phyloP scores from a whole-genome alignment of 2,329 filamentous ascomycete genomes.

The Phyllosticta citriasiana region DNA sequence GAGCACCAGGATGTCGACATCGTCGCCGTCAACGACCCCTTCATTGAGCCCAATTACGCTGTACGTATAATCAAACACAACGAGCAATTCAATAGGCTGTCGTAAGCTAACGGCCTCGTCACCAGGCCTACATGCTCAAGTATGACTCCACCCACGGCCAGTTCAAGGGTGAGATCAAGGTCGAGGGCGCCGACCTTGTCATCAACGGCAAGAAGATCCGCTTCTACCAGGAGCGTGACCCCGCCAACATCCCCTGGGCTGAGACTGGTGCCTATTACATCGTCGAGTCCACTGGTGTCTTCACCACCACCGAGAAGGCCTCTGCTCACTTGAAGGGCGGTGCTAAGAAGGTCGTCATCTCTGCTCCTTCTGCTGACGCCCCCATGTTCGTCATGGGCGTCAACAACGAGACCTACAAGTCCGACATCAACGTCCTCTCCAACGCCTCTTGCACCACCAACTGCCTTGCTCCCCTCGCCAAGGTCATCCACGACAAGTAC shows the following conservation, averaged over 20 bases:
- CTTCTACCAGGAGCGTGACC: conserved; percentile 92
- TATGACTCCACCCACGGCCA: conserved; percentile 95
- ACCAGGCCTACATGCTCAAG: conserved; percentile 97
- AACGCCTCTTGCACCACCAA: conserved; percentile 99
- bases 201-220: conserved; percentile 92
- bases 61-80: conserved; percentile 49
- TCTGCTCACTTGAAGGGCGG: conserved; percentile 88
- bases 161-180: conserved; percentile 86
- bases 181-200: conserved; percentile 61
- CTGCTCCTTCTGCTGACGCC: conserved; percentile 84
- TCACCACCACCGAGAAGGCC: conserved; percentile 97
- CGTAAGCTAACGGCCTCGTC: conserved; percentile 20
- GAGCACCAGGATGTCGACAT: conserved; percentile 84
- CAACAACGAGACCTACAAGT: conserved; percentile 90
- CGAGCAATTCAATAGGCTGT: neutral
- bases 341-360: conserved; percentile 88
- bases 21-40: conserved; percentile 97
- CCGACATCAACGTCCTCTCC: conserved; percentile 86
- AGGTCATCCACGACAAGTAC: conserved; percentile 98
- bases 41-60: conserved; percentile 96
- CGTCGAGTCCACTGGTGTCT: conserved; percentile 96
- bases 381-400: conserved; percentile 99
- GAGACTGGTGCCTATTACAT: conserved; percentile 86
- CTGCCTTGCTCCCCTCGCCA: conserved; percentile 98
- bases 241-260: conserved; percentile 79